Evolutionary conservation across 73 alveolate species (phyloP), one percentile per base, ranked within the genome.

Genomic region (Paramecium octaurelia): DNA sequence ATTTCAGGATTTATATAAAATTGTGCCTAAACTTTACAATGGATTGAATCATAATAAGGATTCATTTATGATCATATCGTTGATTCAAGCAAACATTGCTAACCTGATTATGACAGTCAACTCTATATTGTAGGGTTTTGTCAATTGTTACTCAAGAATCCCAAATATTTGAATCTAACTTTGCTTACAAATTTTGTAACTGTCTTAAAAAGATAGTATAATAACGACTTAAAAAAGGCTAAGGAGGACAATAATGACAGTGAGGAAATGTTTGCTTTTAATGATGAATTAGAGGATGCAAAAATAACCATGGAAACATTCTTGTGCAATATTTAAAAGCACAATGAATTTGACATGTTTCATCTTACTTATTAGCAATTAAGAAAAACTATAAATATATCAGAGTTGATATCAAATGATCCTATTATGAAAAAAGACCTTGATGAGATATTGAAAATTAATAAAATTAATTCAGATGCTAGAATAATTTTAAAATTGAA

Each of bases 231-330:
- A 12, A 64, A 64, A 64, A 64, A 64, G 10, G 16, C 2, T 23
- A 31, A 27, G 12, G 84, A 64, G 27, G 84, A 64, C 12, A 34
- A 64, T 31, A 64, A 64, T 64, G 84, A 64, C 7, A 34, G 12
- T 64, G 42, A 31, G 14, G 84, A 64, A 8, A 64, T 64, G 84
- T 64, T 64, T 64, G 21, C 84, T 8, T 23, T 31, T 6, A 24
- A 64, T 64, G 84, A 64, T 12, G 84, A 64, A 24, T 64, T 64
- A 64, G 84, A 64, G 14, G 84, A 64, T 64, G 50, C 84, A 11
- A 64, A 64, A 64, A 64, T 64, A 16, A 64, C 50, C 2, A 31
- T 64, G 84, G 84, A 64, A 64, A 12, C 84, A 64, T 64, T 27
- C 9, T 27, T 6, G 31, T 31, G 84, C 31, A 64, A 64, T 31